Evolutionary conservation across 106 monocot species (phyloP), one percentile per base, ranked within the genome.

Genomic region (Ottelia alismoides): DNA sequence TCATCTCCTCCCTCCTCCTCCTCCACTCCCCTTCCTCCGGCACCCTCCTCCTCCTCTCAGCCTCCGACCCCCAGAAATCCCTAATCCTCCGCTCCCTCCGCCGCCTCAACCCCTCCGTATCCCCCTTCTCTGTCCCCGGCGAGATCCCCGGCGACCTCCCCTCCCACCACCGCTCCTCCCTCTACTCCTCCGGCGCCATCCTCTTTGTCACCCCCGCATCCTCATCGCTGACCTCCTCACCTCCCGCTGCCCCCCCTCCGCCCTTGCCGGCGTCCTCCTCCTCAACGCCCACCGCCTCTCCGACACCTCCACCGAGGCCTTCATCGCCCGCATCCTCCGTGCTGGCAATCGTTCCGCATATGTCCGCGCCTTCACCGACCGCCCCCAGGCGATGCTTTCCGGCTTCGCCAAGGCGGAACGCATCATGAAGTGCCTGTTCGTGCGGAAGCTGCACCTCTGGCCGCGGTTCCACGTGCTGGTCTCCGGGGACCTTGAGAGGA

Each of bases 351-450:
- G 47, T 9, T 25, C 44, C 0, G 63, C 74, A 19, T 77, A 67
- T 20, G 68, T 82, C n/a, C 49, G 52, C 29, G 98, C 90, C 21
- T 72, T 98, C 62, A 65, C 98, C 28, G 98, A 98, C 58, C 63
- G 65, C 27, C 82, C 98, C n/a, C 74, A 90, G 45, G 62, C 72
- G 43, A 85, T 98, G 77, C 67, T 76, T 24, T 21, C 90, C 22
- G 98, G 90, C 0, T 98, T 90, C 45, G 71, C 85, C 49, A 98
- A 98, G 79, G 76, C 82, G 11, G 89, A 90, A 72, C 70, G 98
- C 47, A 69, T 73, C 44, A 75, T 98, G 82, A 90, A 86, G 77
- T 72, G 74, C 52, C 74, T 98, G 30, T 82, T 53, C 20, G 59
- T 98, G 7, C 67, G 85, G 23, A 60, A 70, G 29, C 76, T 98